phyloP scores from a whole-genome alignment of 768 basidiomycete species.

The Multifurca ochricompacta region DNA sequence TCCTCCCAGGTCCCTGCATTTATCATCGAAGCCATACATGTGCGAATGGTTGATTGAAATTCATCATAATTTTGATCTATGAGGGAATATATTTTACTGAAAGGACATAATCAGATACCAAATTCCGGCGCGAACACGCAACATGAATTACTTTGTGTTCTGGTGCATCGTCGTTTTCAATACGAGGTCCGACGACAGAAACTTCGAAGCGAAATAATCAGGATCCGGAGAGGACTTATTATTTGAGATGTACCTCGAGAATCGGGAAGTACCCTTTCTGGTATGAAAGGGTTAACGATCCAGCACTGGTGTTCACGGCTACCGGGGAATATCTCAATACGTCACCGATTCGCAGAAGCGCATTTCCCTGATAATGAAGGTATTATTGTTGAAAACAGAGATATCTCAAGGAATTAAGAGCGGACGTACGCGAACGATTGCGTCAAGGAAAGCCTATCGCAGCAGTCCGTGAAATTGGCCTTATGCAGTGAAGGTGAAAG shows the following conservation, averaged over 20 bases:
- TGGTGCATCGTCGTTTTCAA: slow-evolving; percentile 25
- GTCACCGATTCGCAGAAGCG: slow-evolving; percentile 25
- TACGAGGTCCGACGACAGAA: slow-evolving; percentile 26
- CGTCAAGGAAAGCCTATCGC: slow-evolving; percentile 23
- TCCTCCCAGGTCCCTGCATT: slow-evolving; percentile 22
- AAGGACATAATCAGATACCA: neutral
- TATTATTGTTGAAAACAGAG: neutral
- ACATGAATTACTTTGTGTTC: slow-evolving; percentile 23
- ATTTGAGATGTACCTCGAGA: slow-evolving; percentile 21
- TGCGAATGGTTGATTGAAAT: slow-evolving; percentile 15
- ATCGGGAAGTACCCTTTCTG: slow-evolving; percentile 28
- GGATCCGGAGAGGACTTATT: neutral
- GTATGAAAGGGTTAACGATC: slow-evolving; percentile 24
- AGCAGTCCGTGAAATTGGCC: neutral
- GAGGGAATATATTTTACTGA: slow-evolving; percentile 21
- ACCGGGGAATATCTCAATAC: slow-evolving; percentile 23
- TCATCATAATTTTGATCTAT: slow-evolving; percentile 25
- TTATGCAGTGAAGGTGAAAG: neutral
- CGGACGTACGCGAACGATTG: slow-evolving; percentile 19
- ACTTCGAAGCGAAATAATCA: slow-evolving; percentile 17
- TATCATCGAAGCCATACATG: slow-evolving; percentile 23
- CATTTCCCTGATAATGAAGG: slow-evolving; percentile 20
- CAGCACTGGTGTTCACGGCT: slow-evolving; percentile 10
- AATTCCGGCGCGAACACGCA: neutral
- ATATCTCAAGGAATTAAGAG: neutral